phyloP scores from a whole-genome alignment of 345 rosid species.

The Eucalyptus leucophloia region DNA sequence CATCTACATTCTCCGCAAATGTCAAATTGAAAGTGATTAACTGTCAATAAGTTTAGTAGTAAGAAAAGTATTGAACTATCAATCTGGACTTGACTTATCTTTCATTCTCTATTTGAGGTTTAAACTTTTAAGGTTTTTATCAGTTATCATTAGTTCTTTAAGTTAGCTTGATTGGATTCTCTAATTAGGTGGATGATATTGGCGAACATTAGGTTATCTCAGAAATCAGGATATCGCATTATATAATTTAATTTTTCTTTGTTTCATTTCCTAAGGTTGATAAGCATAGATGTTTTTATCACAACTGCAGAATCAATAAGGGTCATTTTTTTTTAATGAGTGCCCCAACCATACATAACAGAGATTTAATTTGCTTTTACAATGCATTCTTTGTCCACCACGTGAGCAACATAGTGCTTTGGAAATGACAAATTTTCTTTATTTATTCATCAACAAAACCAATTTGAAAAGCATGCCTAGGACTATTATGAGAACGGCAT shows the following conservation, averaged over 20 bases:
- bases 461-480: background rate
- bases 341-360: background rate
- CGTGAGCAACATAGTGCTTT: background rate
- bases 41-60: background rate
- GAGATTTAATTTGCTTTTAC: background rate
- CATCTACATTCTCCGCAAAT: background rate
- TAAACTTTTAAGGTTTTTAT: background rate
- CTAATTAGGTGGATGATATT: background rate
- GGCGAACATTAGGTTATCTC: background rate
- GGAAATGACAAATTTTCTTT: background rate
- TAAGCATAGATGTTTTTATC: background rate
- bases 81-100: background rate
- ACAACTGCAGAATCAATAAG: background rate
- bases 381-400: background rate
- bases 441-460: background rate
- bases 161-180: background rate
- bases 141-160: background rate
- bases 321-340: background rate
- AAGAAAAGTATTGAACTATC: background rate
- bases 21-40: background rate
- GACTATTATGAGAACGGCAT: background rate
- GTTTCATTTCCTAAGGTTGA: background rate
- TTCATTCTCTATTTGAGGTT: background rate
- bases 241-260: background rate
- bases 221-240: background rate